Evolutionary conservation across 345 rosid genomes (phyloP).

Genomic region (Nephelium lappaceum): DNA sequence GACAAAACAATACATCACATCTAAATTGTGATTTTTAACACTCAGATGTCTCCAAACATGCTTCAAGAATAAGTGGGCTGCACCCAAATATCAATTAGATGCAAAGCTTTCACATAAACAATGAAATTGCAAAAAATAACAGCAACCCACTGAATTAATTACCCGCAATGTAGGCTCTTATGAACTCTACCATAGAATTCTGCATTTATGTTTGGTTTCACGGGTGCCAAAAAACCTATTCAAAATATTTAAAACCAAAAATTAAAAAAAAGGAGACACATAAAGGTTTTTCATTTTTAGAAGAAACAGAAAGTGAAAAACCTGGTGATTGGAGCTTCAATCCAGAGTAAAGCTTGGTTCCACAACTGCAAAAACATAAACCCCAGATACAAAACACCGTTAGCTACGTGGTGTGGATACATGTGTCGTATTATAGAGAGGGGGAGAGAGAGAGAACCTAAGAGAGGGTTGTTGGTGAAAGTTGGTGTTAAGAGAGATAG

Average conservation of each 20-base stretch:
- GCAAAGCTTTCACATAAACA: no score
- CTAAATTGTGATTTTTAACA: no score
- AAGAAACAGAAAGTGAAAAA: constrained; percentile 30
- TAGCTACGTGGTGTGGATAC: constrained; percentile 17
- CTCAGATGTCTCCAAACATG: no score
- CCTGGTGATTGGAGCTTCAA: constrained; percentile 71
- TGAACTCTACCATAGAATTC: constrained; percentile 70
- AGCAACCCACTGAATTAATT: constrained; percentile 9
- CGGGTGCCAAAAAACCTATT: constrained; percentile 49
- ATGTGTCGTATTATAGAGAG: not conserved
- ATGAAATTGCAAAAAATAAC: not conserved
- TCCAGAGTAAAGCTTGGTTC: constrained; percentile 72
- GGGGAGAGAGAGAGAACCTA: constrained; percentile 38
- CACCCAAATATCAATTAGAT: no score
- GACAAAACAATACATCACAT: no score
- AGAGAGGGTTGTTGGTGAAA: constrained; percentile 53
- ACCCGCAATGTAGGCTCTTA: constrained; percentile 75
- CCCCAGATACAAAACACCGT: not conserved
- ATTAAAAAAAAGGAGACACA: not conserved
- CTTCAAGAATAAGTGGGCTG: no score
- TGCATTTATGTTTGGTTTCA: constrained; percentile 61
- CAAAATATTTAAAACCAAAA: not conserved
- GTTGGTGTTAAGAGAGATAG: constrained; percentile 53
- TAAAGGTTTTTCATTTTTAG: not conserved
- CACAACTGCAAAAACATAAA: constrained; percentile 46